Base-by-base conservation (phyloP, 371 early-diverging fungal genomes). In the Haplosporangium sp. region DNA sequence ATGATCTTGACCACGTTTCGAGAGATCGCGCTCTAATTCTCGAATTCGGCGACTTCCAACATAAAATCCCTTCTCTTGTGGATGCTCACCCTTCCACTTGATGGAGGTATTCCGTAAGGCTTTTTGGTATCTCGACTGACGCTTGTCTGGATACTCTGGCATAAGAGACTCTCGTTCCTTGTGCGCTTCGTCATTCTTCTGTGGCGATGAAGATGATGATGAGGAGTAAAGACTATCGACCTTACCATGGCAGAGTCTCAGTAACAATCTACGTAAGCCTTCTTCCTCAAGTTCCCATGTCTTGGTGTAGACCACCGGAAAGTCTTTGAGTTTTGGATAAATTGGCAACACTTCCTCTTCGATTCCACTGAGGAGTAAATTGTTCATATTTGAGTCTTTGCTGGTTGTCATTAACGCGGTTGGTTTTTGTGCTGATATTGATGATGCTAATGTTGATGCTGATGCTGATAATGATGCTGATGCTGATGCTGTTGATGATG, bases 261-360 rank as follows among this genome's bases (percentile, higher is more conserved):
- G 40, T 34, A 91, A 63, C 4, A 84, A 65, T 20, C 72, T 73
- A 19, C 82, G 83, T 0, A 85, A 78, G 17, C 85, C 85, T 11
- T 84, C 77, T 57, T 90, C 84, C 71, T 88, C 88, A 39, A 90
- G 65, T 53, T 88, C 87, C 69, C 89, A 85, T 37, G 87, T 86
- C 71, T 88, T 88, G 65, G 86, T 87, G 61, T 88, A 88, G 27
- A 86, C 72, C 2, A 87, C 74, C 35, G 81, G 78, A 57, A 91
- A 76, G 17, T 89, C 85, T 20, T 81, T 82, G 34, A 88, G 72
- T n/a, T 55, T 61, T 64, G 45, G 86, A 85, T 72, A 77, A 59
- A 61, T 83, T n/a, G 63, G 78, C 52, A 62, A 19, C 15, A 57
- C 63, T 44, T 58, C 40, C 42, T 61, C 72, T 66, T 68, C 76